phyloP scores from a whole-genome alignment of 768 basidiomycete genomes.

The Serpula lacrymans region DNA sequence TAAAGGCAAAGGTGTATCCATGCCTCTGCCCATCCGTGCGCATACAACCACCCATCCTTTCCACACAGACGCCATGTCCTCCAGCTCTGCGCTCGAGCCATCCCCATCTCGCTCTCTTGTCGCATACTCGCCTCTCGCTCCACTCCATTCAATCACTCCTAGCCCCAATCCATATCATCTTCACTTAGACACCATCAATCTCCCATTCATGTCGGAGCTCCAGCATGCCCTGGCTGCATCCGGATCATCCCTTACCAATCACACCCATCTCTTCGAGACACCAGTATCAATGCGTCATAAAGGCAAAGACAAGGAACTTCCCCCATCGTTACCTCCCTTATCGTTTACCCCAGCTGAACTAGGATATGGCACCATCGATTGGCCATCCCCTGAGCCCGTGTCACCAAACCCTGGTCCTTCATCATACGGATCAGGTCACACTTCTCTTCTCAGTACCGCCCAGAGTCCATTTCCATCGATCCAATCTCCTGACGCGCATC shows the following conservation, averaged over 20 bases:
- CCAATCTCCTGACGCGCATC: conserved; percentile 16
- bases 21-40: conserved; percentile 49
- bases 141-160: conserved; percentile 11
- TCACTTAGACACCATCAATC: conserved; percentile 4
- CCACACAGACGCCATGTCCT: conserved; percentile 22
- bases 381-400: conserved; percentile 29
- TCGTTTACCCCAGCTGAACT: conserved; percentile 56
- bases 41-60: conserved; percentile 26
- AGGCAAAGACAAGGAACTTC: conserved; percentile 50
- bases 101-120: conserved; percentile 15
- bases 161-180: conserved; percentile 11
- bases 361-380: conserved; percentile 37
- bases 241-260: not conserved
- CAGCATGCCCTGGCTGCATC: not conserved
- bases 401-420: conserved; percentile 26
- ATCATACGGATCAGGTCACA: conserved; percentile 32
- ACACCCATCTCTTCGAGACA: not conserved
- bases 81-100: conserved; percentile 23
- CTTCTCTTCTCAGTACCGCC: conserved; percentile 36
- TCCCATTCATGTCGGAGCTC: conserved; percentile 1
- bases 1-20: conserved; percentile 57
- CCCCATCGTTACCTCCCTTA: conserved; percentile 66
- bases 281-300: conserved; percentile 37
- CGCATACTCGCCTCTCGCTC: conserved; percentile 11
- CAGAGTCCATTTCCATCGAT: conserved; percentile 10